phyloP scores from a whole-genome alignment of 108 stramenopile species.

The Pseudonitzschia multistriata region DNA sequence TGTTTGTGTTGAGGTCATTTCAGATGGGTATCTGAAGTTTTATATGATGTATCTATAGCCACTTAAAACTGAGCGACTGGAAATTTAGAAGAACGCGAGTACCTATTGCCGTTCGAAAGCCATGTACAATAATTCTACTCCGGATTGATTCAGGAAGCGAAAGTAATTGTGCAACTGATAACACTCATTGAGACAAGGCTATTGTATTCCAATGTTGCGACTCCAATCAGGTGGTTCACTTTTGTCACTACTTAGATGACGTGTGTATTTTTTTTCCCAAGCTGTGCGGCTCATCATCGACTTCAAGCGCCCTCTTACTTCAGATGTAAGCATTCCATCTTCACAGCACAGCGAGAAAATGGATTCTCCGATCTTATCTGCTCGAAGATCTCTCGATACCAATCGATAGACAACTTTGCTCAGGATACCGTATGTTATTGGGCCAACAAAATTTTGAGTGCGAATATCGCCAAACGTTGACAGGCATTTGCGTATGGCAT shows the following conservation, averaged over 20 bases:
- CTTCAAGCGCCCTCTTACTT: constrained; percentile 20
- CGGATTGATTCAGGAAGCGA: too few relatives aligned
- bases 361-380: constrained; percentile 29
- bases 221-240: constrained; percentile 34
- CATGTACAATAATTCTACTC: too few relatives aligned
- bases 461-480: constrained; percentile 34
- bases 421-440: constrained; percentile 28
- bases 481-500: constrained; percentile 21
- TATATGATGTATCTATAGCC: too few relatives aligned
- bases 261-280: constrained; percentile 24
- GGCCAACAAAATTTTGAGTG: constrained; percentile 11
- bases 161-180: too few relatives aligned
- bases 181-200: background rate
- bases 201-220: constrained; percentile 2
- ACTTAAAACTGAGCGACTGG: too few relatives aligned
- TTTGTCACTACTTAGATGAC: background rate
- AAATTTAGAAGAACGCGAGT: too few relatives aligned
- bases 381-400: constrained; percentile 10
- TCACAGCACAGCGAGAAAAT: constrained; percentile 24
- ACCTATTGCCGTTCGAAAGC: too few relatives aligned
- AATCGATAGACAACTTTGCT: constrained; percentile 24
- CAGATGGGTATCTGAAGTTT: too few relatives aligned
- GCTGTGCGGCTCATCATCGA: constrained; percentile 16
- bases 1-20: too few relatives aligned
- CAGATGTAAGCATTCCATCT: constrained; percentile 27